phyloP scores from a whole-genome alignment of 208 protist genomes.

The Trypanosomatidae sp. region DNA sequence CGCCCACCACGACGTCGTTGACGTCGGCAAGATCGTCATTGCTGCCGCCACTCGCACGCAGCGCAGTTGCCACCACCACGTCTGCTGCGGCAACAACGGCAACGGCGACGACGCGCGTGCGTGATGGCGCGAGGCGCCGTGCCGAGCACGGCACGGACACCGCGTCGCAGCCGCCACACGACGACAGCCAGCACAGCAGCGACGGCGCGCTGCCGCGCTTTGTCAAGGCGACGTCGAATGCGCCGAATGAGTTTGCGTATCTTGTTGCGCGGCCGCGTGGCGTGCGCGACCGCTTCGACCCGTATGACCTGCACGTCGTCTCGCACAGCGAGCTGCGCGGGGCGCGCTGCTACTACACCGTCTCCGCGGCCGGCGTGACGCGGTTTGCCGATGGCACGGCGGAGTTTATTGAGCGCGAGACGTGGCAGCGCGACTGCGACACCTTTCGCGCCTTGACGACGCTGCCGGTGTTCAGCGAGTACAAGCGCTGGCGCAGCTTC shows the following conservation, averaged over 20 bases:
- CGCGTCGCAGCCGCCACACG: slow-evolving; percentile 5
- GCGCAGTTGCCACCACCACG: not conserved
- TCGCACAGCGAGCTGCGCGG: slow-evolving; percentile 75
- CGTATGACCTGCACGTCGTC: slow-evolving; percentile 92
- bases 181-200: too few species aligned
- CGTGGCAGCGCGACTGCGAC: slow-evolving; percentile 88
- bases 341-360: slow-evolving; percentile 85
- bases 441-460: slow-evolving; percentile 84
- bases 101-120: too few species aligned
- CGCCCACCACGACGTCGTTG: not conserved
- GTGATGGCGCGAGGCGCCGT: not conserved
- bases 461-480: slow-evolving; percentile 88
- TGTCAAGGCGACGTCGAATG: slow-evolving; percentile 59
- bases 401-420: slow-evolving; percentile 88
- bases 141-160: slow-evolving; percentile 1
- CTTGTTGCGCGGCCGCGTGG: slow-evolving; percentile 70
- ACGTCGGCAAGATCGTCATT: not conserved
- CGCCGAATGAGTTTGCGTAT: slow-evolving; percentile 87
- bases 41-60: not conserved
- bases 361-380: slow-evolving; percentile 89
- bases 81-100: too few species aligned
- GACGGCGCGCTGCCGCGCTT: slow-evolving; percentile 55
- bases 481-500: slow-evolving; percentile 91
- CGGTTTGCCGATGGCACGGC: slow-evolving; percentile 81
- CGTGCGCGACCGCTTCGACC: slow-evolving; percentile 82